Evolutionary conservation across 2,329 filamentous ascomycete genomes (phyloP).

Genomic region (Dothistroma pini): DNA sequence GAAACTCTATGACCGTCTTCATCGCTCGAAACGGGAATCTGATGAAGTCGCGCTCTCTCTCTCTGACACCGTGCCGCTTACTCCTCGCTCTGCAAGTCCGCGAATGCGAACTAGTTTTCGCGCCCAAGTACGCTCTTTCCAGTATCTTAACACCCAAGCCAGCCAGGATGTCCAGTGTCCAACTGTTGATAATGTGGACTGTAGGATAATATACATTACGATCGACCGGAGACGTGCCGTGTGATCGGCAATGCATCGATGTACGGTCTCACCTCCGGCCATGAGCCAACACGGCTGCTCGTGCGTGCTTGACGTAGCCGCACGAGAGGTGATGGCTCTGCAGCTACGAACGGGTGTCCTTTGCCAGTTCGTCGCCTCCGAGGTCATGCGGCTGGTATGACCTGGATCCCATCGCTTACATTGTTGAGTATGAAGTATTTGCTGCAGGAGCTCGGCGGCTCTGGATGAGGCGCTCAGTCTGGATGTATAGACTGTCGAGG

Average conservation of each 20-base stretch:
- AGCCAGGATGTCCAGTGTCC: not conserved
- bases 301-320: not conserved
- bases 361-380: not conserved
- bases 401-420: slow-evolving; percentile 9
- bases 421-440: slow-evolving; percentile 20
- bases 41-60: not conserved
- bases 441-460: slow-evolving; percentile 26
- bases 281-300: not conserved
- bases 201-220: not conserved
- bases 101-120: not conserved
- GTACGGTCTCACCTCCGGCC: not conserved
- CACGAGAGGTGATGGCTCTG: not conserved
- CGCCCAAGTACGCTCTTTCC: not conserved
- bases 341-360: not conserved
- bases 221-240: not conserved
- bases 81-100: not conserved
- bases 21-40: not conserved
- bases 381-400: not conserved
- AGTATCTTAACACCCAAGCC: not conserved
- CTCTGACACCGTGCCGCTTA: not conserved
- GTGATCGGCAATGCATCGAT: not conserved
- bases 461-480: slow-evolving; percentile 75
- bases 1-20: not conserved
- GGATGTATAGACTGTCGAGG: slow-evolving; percentile 75
- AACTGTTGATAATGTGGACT: not conserved